phyloP scores from a whole-genome alignment of 2,329 filamentous ascomycete species.

The Gaeumannomyces tritici region DNA sequence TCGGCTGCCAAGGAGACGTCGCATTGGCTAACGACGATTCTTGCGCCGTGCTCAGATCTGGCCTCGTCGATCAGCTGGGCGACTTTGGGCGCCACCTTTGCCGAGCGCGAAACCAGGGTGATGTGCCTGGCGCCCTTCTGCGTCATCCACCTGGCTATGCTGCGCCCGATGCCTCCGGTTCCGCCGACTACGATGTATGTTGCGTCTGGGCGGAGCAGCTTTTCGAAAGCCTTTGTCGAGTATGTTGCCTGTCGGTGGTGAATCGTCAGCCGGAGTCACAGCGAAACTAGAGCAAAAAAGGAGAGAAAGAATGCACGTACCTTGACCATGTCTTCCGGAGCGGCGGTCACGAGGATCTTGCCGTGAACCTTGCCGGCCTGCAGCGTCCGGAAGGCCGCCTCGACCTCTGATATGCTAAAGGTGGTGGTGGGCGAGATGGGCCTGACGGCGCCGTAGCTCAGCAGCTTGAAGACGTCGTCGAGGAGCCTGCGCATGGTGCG shows the following conservation, averaged over 20 bases:
- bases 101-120: slow-evolving; percentile 8
- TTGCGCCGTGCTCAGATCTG: slow-evolving; percentile 3
- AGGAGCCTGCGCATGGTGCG: slow-evolving; percentile 6
- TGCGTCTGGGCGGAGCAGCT: slow-evolving; percentile 7
- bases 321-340: slow-evolving; percentile 6
- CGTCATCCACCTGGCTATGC: slow-evolving; percentile 13
- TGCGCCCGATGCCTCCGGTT: slow-evolving; percentile 13
- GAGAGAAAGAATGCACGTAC: background rate
- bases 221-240: slow-evolving; percentile 3
- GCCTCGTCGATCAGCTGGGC: slow-evolving; percentile 9
- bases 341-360: slow-evolving; percentile 9
- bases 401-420: slow-evolving; percentile 6
- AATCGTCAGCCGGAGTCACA: background rate
- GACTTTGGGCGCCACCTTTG: slow-evolving; percentile 7
- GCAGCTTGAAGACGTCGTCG: slow-evolving; percentile 7
- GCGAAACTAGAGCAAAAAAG: background rate
- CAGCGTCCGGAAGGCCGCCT: slow-evolving; percentile 8
- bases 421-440: slow-evolving; percentile 6
- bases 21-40: slow-evolving; percentile 6
- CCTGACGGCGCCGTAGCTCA: slow-evolving; percentile 5
- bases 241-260: slow-evolving; percentile 3
- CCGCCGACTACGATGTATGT: slow-evolving; percentile 15
- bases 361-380: slow-evolving; percentile 8
- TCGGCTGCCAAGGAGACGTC: slow-evolving; percentile 9
- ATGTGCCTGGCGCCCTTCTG: slow-evolving; percentile 12